phyloP scores from a whole-genome alignment of 768 basidiomycete genomes.

The Gautieria morchelliformis region DNA sequence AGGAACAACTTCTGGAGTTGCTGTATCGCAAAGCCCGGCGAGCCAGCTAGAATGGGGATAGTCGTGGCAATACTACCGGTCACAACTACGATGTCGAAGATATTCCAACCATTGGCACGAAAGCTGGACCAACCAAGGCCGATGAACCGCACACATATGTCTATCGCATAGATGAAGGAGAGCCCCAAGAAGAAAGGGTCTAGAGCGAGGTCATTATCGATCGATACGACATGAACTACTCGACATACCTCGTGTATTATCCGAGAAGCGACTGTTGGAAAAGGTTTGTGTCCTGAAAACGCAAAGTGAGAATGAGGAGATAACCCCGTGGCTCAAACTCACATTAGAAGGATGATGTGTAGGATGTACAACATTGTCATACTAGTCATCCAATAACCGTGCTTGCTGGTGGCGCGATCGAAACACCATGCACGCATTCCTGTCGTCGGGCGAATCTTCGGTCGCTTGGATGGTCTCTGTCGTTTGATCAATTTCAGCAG shows the following conservation, averaged over 20 bases:
- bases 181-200: conserved; percentile 71
- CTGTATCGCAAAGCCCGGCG: conserved; percentile 40
- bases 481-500: conserved; percentile 80
- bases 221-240: not conserved
- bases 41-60: conserved; percentile 45
- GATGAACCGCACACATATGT: conserved; percentile 66
- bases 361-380: conserved; percentile 73
- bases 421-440: conserved; percentile 76
- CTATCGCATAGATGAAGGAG: conserved; percentile 62
- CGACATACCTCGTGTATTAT: conserved; percentile 47
- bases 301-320: not conserved
- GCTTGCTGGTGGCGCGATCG: conserved; percentile 82
- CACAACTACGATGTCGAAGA: conserved; percentile 79
- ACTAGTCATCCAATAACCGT: conserved; percentile 82
- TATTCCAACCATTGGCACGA: conserved; percentile 87
- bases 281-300: conserved; percentile 72
- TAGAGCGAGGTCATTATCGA: conserved; percentile 20
- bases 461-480: conserved; percentile 79
- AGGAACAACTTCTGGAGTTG: conserved; percentile 87
- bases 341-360: conserved; percentile 82
- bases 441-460: conserved; percentile 46
- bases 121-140: conserved; percentile 83
- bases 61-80: conserved; percentile 79
- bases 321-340: conserved; percentile 19
- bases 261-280: conserved; percentile 35